Conservation (phyloP, 1,284 basidiomycete species). For the Phylloporus gajari region DNA sequence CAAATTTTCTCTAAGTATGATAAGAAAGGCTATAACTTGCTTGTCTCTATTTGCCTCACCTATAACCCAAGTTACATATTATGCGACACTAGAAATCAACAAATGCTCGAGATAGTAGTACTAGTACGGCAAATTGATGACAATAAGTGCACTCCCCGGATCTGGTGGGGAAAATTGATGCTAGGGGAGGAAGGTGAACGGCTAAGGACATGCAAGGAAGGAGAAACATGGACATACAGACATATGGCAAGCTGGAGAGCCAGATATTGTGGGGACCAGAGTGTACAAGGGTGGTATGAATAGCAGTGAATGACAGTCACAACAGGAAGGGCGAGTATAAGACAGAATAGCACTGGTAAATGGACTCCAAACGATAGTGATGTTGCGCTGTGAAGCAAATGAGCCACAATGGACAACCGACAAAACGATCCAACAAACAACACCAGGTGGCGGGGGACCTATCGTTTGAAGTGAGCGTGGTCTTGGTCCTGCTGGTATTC, state of each 20-base stretch:
- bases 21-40: too few relatives aligned
- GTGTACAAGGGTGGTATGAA: constrained; percentile 15
- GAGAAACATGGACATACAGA: constrained; percentile 19
- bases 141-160: too few relatives aligned
- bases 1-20: too few relatives aligned
- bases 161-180: constrained; percentile 4
- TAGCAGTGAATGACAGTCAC: constrained; percentile 25
- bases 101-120: constrained; percentile 18
- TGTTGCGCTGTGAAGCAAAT: constrained; percentile 25
- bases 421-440: constrained; percentile 27
- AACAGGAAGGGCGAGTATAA: constrained; percentile 22
- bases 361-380: constrained; percentile 24
- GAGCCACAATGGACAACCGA: constrained; percentile 13
- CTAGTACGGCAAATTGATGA: constrained; percentile 20
- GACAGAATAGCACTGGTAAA: constrained; percentile 36
- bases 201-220: too few relatives aligned
- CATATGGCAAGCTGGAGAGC: constrained; percentile 12
- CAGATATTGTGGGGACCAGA: constrained; percentile 31
- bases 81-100: constrained; percentile 24
- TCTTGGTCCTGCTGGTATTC: constrained; percentile 58
- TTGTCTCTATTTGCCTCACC: too few relatives aligned
- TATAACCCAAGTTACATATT: neutral
- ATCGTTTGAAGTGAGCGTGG: constrained; percentile 39
- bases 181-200: too few relatives aligned
- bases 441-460: constrained; percentile 15